Base-by-base conservation (phyloP, 164 flowering plant genomes). In the Vitis rupestris region DNA sequence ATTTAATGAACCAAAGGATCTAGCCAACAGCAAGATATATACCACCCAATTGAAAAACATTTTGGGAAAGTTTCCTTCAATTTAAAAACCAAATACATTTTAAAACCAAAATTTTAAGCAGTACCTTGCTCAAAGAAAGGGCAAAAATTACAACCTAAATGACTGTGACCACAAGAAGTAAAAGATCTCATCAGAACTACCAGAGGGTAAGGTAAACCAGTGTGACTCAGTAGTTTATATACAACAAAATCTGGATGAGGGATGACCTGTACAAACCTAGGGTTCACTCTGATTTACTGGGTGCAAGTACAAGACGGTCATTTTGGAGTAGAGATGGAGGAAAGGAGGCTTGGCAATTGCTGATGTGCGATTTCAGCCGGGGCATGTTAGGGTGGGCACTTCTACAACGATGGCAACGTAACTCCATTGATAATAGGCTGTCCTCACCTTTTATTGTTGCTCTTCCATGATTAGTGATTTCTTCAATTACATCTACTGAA, bases 321-420 rank as follows among this genome's bases (percentile, higher is more conserved):
- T 84, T 84, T 71, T 86, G 76, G 17, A 84, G 85, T 7, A 92
- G 79, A 49, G 59, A 9, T 15, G 77, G 63, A 50, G 90, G 94
- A 71, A 94, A 90, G 0, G 86, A 80, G 23, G 87, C 78, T 67
- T 53, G 74, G 66, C 98, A 94, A 2, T 70, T 83, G 72, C 73
- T 70, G 7, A 94, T 83, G 65, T 94, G 98, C 4, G 90, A 82
- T 80, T 90, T 94, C 57, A 94, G 85, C 50, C 87, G 87, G 10
- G 93, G 98, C 19, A 94, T 84, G 80, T 84, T 91, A 13, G 99
- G 99, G 70, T 95, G 98, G 17, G 91, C 96, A 71, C 96, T 92
- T 80, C 86, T 78, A 76, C 98, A 95, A 7, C 96, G 70, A 72
- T 92, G 86, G 85, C 99, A 95, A 2, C 98, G 86, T 57, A 95